phyloP scores from a whole-genome alignment of 2,329 filamentous ascomycete species.

The Pestalotiopsis sp. region DNA sequence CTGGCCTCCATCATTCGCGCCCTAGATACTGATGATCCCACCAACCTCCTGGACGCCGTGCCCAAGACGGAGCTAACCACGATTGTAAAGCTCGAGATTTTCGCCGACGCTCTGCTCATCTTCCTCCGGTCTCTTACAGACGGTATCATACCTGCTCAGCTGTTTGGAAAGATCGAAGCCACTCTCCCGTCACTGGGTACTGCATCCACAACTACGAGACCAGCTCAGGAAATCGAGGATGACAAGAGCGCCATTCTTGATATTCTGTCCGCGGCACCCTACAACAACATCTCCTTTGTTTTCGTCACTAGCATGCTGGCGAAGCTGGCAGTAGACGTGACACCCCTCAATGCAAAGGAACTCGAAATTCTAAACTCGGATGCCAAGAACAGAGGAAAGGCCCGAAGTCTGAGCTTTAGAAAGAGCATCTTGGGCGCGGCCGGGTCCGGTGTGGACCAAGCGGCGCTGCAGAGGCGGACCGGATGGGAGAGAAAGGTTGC shows the following conservation, averaged over 20 bases:
- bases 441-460: constrained; percentile 44
- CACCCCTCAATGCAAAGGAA: constrained; percentile 41
- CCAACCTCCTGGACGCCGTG: constrained; percentile 60
- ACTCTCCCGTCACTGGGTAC: constrained; percentile 46
- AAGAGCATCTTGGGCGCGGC: constrained; percentile 24
- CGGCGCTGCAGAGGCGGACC: constrained; percentile 56
- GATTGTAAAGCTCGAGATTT: constrained; percentile 71
- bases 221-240: constrained; percentile 36
- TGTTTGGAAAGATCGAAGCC: constrained; percentile 73
- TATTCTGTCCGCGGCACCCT: constrained; percentile 69
- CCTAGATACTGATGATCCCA: constrained; percentile 68
- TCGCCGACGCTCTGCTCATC: constrained; percentile 70
- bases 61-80: constrained; percentile 61
- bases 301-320: constrained; percentile 80
- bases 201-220: constrained; percentile 15
- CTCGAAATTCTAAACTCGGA: constrained; percentile 34
- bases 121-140: constrained; percentile 79
- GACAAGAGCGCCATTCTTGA: constrained; percentile 67
- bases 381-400: constrained; percentile 15
- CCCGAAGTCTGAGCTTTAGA: constrained; percentile 48
- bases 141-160: constrained; percentile 70
- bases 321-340: constrained; percentile 52
- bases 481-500: constrained; percentile 65
- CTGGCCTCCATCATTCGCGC: constrained; percentile 58
- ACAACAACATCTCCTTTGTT: constrained; percentile 87